Evolutionary conservation across 768 basidiomycete species (phyloP).

Genomic region (Suillus americanus): DNA sequence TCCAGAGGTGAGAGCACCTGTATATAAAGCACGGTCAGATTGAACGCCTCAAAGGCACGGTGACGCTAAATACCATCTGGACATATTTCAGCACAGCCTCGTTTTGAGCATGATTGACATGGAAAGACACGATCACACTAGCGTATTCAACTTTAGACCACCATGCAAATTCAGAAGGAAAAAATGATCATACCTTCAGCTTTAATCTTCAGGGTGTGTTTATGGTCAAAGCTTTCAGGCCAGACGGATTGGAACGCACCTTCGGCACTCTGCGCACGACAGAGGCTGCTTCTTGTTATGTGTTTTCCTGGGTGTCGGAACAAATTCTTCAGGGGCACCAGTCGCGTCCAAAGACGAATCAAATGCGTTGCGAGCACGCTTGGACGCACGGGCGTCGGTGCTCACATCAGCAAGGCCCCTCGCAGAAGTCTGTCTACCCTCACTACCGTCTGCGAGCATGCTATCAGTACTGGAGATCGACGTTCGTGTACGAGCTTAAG

Average conservation of each 20-base stretch:
- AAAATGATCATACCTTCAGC: conserved; percentile 45
- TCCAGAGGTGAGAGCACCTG: conserved; percentile 61
- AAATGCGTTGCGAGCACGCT: conserved; percentile 44
- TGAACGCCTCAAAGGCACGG: neutral
- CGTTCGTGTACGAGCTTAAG: conserved; percentile 14
- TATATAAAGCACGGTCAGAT: conserved; percentile 9
- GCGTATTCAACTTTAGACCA: conserved; percentile 11
- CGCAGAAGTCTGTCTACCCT: neutral
- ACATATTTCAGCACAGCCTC: conserved; percentile 63
- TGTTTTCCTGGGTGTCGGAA: conserved; percentile 11
- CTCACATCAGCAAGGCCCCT: conserved; percentile 11
- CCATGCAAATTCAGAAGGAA: neutral
- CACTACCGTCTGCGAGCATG: conserved; percentile 16
- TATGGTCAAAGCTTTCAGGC: neutral
- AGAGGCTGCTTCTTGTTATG: conserved; percentile 43
- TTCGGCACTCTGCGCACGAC: conserved; percentile 63
- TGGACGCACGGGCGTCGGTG: conserved; percentile 37
- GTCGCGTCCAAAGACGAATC: conserved; percentile 14
- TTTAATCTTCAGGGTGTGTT: conserved; percentile 38
- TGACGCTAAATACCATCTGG: conserved; percentile 46
- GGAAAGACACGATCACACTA: conserved; percentile 68
- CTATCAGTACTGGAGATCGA: conserved; percentile 26
- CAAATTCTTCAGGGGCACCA: conserved; percentile 14
- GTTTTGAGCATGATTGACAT: conserved; percentile 65
- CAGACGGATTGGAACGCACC: conserved; percentile 36